Conservation (phyloP, 2,329 filamentous ascomycete genomes). For the Fusarium vanettenii region DNA sequence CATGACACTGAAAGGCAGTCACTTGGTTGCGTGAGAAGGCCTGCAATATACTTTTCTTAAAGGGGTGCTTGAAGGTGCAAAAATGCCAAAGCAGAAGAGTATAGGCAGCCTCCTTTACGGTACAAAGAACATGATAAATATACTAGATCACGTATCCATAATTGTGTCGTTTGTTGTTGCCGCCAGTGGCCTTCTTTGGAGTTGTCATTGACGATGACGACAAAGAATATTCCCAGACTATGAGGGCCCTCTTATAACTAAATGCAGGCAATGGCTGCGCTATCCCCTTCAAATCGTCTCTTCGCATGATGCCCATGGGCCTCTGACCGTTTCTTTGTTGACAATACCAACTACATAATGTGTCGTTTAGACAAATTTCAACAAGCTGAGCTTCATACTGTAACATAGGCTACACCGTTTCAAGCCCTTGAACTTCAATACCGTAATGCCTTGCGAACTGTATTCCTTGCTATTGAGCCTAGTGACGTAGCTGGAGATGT, state of each 20-base stretch:
- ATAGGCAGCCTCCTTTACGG: not conserved
- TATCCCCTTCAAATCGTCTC: no score
- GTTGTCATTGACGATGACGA: no score
- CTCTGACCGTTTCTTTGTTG: not conserved
- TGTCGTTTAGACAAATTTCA: no score
- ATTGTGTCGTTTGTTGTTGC: no score
- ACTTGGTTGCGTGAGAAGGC: not conserved
- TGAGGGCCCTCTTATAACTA: no score
- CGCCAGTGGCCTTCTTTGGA: no score
- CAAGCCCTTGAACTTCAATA: not conserved
- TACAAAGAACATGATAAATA: not conserved
- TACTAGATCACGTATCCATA: no score
- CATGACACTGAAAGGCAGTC: not conserved
- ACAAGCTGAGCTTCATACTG: no score
- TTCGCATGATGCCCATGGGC: not conserved
- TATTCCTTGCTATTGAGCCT: not conserved
- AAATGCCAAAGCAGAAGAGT: not conserved
- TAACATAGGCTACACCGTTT: not conserved
- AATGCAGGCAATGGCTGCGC: no score
- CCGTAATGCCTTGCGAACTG: not conserved
- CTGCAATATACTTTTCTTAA: not conserved
- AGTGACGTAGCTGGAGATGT: not conserved
- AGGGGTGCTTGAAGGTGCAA: not conserved
- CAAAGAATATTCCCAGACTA: no score
- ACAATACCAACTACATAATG: not conserved